These are phyloP conservation scores for Monosporascus sp. DNA, from an alignment of 2,329 filamentous ascomycete genomes.

Conservation along the genomic window DNA sequence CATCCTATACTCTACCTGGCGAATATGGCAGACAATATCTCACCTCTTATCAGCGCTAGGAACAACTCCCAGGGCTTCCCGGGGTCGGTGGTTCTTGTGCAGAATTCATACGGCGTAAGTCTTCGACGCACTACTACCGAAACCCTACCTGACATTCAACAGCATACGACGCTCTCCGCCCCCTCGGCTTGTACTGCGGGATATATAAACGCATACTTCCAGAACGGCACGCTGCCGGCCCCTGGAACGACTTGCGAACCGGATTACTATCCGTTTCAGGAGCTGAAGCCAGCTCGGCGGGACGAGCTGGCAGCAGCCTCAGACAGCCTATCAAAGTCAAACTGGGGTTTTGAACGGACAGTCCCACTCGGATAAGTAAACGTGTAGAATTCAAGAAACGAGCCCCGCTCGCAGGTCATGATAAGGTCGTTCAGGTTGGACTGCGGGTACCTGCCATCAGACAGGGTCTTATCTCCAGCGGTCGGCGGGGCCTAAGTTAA, in stretches of 20 bases:
- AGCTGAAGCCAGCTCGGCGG: slow-evolving; percentile 1
- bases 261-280: slow-evolving; percentile 37
- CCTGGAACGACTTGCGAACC: slow-evolving; percentile 40
- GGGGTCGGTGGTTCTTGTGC: slow-evolving; percentile 39
- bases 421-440: too few species aligned
- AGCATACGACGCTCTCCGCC: slow-evolving; percentile 46
- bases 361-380: too few species aligned
- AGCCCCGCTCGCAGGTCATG: not conserved
- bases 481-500: too few species aligned
- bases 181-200: slow-evolving; percentile 38
- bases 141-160: not conserved
- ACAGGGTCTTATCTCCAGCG: too few species aligned
- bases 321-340: slow-evolving; percentile 7
- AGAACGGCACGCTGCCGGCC: slow-evolving; percentile 38
- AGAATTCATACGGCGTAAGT: slow-evolving; percentile 46
- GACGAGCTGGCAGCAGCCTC: slow-evolving; percentile 10
- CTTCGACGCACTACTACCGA: not conserved
- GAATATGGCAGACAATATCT: slow-evolving; percentile 30
- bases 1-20: slow-evolving; percentile 31
- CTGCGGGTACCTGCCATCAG: too few species aligned
- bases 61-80: slow-evolving; percentile 32
- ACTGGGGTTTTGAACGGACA: slow-evolving; percentile 4
- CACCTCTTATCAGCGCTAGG: slow-evolving; percentile 25
- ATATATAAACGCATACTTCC: slow-evolving; percentile 39
- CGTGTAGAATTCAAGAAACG: too few species aligned